Evolutionary conservation across 2,329 filamentous ascomycete genomes (phyloP).

Genomic region (Capronia epimyces): DNA sequence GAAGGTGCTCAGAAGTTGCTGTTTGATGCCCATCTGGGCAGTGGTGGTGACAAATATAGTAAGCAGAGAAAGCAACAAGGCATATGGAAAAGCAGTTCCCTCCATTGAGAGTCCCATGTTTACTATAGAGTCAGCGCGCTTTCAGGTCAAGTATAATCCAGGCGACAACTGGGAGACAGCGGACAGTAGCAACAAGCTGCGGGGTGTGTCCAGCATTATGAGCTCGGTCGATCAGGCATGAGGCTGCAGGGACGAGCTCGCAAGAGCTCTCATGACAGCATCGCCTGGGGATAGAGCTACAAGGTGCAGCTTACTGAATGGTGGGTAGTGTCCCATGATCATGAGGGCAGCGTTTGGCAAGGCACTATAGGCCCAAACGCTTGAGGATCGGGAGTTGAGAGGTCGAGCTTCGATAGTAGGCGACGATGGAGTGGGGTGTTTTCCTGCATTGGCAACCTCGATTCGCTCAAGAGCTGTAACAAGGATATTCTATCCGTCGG

Average conservation of each 20-base stretch:
- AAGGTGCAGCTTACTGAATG: slow-evolving; percentile 19
- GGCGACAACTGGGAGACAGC: slow-evolving; percentile 1
- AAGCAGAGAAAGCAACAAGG: slow-evolving; percentile 11
- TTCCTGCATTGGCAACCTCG: background rate
- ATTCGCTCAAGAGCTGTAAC: slow-evolving; percentile 13
- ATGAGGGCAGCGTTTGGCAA: slow-evolving; percentile 1
- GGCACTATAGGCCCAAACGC: background rate
- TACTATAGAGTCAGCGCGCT: background rate
- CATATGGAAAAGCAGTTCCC: background rate
- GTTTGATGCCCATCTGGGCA: slow-evolving; percentile 29
- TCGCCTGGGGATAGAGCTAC: slow-evolving; percentile 6
- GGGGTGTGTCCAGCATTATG: slow-evolving; percentile 22
- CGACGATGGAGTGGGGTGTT: slow-evolving; percentile 1
- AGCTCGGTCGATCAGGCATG: slow-evolving; percentile 6
- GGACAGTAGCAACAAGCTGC: slow-evolving; percentile 6
- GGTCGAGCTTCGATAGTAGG: slow-evolving; percentile 14
- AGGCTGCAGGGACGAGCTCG: slow-evolving; percentile 16
- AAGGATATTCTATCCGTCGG: background rate
- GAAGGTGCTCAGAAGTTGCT: slow-evolving; percentile 46
- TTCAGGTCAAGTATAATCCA: background rate
- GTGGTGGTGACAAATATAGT: slow-evolving; percentile 12
- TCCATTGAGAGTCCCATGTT: slow-evolving; percentile 6
- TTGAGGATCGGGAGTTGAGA: background rate
- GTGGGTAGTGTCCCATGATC: slow-evolving; percentile 23
- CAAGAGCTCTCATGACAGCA: slow-evolving; percentile 17